phyloP scores from a whole-genome alignment of 306 rosid species.

The Acmispon strigosus region DNA sequence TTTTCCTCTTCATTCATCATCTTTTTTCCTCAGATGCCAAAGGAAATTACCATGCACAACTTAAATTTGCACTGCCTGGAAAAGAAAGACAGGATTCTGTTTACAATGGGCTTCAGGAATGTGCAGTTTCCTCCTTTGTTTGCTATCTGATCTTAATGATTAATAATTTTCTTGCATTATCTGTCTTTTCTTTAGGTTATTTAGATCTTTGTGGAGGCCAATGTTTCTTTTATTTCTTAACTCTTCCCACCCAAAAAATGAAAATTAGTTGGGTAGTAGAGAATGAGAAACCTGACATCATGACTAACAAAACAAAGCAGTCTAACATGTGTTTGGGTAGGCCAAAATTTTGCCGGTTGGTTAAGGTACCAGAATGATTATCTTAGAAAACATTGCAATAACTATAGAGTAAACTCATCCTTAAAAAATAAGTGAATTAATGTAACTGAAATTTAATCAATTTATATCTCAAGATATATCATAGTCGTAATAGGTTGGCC shows the following conservation, averaged over 20 bases:
- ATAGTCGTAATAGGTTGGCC: background rate
- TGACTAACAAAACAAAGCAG: background rate
- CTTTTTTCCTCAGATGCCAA: conserved; percentile 40
- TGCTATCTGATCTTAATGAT: background rate
- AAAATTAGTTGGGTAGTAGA: background rate
- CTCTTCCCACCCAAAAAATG: background rate
- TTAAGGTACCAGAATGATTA: background rate
- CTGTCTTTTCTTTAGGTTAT: background rate
- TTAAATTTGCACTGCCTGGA: conserved; percentile 83
- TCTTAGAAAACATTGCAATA: background rate
- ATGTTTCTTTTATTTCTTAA: background rate
- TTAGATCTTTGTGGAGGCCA: background rate
- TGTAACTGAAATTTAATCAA: background rate
- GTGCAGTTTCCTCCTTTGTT: conserved; percentile 1
- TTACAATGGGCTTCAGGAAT: conserved; percentile 86
- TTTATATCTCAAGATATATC: background rate
- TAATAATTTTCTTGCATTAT: background rate
- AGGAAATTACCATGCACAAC: conserved; percentile 35
- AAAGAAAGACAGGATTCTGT: conserved; percentile 99
- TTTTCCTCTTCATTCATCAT: background rate
- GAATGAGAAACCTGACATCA: background rate
- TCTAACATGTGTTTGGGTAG: background rate
- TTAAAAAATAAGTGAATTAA: background rate
- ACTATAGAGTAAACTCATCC: background rate
- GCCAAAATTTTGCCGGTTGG: background rate